Evolutionary conservation across 2,329 filamentous ascomycete genomes (phyloP).

Genomic region (Decorospora gaudefroyi): DNA sequence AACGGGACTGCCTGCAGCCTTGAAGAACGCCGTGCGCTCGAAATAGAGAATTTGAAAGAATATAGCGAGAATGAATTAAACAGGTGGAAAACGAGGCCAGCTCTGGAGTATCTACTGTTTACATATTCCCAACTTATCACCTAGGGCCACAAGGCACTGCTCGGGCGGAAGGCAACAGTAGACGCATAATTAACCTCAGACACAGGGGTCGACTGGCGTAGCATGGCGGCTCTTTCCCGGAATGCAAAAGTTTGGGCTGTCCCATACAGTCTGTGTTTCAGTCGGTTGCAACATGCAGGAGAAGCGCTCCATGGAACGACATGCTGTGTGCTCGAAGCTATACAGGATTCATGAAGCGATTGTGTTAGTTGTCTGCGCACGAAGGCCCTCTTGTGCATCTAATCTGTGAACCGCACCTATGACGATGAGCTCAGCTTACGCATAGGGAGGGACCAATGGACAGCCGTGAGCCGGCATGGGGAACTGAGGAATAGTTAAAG

Average conservation of each 20-base stretch:
- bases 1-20: conserved; percentile 36
- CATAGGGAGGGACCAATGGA: no score
- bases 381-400: no score
- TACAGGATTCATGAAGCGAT: not conserved
- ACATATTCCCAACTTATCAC: conserved; percentile 12
- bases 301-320: not conserved
- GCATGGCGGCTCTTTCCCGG: not conserved
- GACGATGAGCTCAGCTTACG: no score
- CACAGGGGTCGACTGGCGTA: conserved; percentile 4
- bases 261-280: conserved; percentile 16
- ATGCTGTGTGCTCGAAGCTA: not conserved
- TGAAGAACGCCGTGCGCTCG: conserved; percentile 5
- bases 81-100: conserved; percentile 9
- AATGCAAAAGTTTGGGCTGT: conserved; percentile 1
- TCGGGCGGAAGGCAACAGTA: no score
- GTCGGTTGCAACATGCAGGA: conserved; percentile 5
- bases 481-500: no score
- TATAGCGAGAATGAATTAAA: not conserved
- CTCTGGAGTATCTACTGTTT: conserved; percentile 4
- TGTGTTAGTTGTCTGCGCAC: no score
- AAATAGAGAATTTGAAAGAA: not conserved
- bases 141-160: conserved; percentile 2
- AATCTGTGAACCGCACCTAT: no score
- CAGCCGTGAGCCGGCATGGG: no score
- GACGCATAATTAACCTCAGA: not conserved